Conservation (phyloP, 495 filamentous ascomycete genomes). For the Lophiotrema nucula region DNA sequence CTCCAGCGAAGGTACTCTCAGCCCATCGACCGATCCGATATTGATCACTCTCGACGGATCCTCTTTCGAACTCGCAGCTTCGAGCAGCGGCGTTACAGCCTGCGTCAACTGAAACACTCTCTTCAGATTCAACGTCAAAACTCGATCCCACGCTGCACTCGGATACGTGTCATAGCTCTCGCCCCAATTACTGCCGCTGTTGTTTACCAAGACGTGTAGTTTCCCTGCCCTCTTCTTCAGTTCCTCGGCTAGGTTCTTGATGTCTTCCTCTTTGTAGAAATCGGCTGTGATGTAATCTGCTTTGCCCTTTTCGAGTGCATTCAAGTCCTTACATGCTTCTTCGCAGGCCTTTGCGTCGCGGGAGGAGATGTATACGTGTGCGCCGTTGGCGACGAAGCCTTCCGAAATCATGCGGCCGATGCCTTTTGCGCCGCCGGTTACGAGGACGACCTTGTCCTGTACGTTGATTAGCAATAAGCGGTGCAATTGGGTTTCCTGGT, state of each 20-base stretch:
- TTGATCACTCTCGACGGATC: constrained; percentile 70
- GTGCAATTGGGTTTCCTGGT: neutral
- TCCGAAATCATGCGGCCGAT: constrained; percentile 41
- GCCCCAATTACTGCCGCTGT: constrained; percentile 73
- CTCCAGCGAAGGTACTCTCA: constrained; percentile 64
- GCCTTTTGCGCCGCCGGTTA: constrained; percentile 41
- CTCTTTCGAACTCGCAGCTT: constrained; percentile 48
- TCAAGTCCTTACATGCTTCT: constrained; percentile 58
- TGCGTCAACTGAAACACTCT: constrained; percentile 78
- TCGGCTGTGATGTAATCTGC: constrained; percentile 67
- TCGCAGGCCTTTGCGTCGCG: constrained; percentile 64
- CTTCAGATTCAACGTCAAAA: constrained; percentile 77
- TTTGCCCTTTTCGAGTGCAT: constrained; percentile 60
- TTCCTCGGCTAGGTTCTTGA: constrained; percentile 62
- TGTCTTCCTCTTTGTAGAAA: constrained; percentile 72
- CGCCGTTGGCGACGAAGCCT: constrained; percentile 38
- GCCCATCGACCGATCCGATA: constrained; percentile 70
- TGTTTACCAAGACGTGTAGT: constrained; percentile 77
- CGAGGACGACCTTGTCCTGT: constrained; percentile 39
- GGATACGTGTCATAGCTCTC: constrained; percentile 67
- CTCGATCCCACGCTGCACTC: constrained; percentile 64
- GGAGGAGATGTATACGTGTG: constrained; percentile 72
- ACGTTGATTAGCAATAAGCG: neutral
- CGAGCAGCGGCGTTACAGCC: constrained; percentile 67
- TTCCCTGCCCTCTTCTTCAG: constrained; percentile 62